Percentiles rank a stretch among this genome's conserved stretches.
These are phyloP conservation scores for Orbilia brochopaga DNA, from an alignment of 2,329 filamentous ascomycete species.

Conservation along the genomic window DNA sequence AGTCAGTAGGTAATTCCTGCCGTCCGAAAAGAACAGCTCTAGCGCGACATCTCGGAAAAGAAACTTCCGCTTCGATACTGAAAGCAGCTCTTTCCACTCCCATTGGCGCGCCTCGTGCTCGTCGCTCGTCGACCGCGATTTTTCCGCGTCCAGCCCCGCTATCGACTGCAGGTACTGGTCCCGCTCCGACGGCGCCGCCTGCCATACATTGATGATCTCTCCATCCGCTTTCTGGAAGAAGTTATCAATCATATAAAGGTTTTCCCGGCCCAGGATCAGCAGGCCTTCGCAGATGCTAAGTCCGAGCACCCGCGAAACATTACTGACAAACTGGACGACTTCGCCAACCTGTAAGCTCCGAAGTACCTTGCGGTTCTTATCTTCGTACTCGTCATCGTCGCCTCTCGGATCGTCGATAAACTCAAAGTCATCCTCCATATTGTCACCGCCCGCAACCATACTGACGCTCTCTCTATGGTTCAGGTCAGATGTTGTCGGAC, in stretches of 20 bases:
- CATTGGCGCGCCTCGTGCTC: constrained; percentile 88
- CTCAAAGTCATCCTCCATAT: constrained; percentile 89
- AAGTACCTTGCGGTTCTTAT: constrained; percentile 98
- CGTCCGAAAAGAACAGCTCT: constrained; percentile 97
- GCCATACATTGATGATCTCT: constrained; percentile 95
- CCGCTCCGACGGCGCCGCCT: constrained; percentile 87
- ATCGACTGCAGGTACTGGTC: constrained; percentile 96
- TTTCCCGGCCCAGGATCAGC: constrained; percentile 88
- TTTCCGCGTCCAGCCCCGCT: constrained; percentile 69
- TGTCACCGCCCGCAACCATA: constrained; percentile 49
- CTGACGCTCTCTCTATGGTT: constrained; percentile 50
- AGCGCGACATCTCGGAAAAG: constrained; percentile 93
- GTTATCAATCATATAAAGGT: constrained; percentile 92
- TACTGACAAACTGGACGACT: constrained; percentile 90
- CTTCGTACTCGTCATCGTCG: constrained; percentile 81
- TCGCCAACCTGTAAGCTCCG: constrained; percentile 87
- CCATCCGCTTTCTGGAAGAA: constrained; percentile 94
- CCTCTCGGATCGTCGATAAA: constrained; percentile 92
- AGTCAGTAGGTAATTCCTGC: constrained; percentile 90
- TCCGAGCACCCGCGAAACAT: constrained; percentile 91
- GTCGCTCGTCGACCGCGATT: constrained; percentile 64
- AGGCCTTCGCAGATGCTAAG: constrained; percentile 93
- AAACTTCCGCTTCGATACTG: constrained; percentile 93
- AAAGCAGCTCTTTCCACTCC: constrained; percentile 93
- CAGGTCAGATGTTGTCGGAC: constrained; percentile 33